A percentile compares a stretch with the other conserved stretches of the same genome.
Evolutionary conservation across 2,329 filamentous ascomycete species (phyloP).

Genomic region (Diaporthe amygdali): DNA sequence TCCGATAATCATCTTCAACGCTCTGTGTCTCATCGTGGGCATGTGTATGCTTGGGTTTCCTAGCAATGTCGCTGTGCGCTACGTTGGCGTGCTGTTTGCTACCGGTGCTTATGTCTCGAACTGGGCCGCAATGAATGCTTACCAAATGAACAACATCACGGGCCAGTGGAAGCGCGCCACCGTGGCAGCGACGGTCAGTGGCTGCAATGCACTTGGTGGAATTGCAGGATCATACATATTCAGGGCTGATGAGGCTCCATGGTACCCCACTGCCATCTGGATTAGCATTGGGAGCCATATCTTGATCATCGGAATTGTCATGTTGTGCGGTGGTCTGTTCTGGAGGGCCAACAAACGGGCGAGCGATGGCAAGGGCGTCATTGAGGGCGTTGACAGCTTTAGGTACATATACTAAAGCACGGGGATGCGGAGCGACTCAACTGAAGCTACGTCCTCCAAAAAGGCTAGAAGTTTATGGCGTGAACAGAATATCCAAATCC

Average conservation of each 20-base stretch:
- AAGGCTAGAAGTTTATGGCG: neutral
- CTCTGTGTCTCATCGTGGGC: slow-evolving; percentile 63
- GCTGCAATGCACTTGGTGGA: slow-evolving; percentile 26
- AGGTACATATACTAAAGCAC: slow-evolving; percentile 21
- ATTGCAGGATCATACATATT: slow-evolving; percentile 27
- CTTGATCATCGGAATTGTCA: slow-evolving; percentile 20
- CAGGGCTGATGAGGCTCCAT: slow-evolving; percentile 12
- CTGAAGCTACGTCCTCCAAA: neutral
- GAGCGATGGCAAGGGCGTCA: slow-evolving; percentile 10
- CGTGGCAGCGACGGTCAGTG: slow-evolving; percentile 23
- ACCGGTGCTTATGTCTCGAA: slow-evolving; percentile 73
- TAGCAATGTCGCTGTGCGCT: slow-evolving; percentile 63
- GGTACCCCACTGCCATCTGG: slow-evolving; percentile 26
- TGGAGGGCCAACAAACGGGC: slow-evolving; percentile 23
- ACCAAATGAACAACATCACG: slow-evolving; percentile 66
- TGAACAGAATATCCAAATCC: too few species aligned
- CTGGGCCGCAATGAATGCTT: slow-evolving; percentile 70
- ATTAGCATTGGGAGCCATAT: slow-evolving; percentile 25
- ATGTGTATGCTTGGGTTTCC: slow-evolving; percentile 71
- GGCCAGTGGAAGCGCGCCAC: slow-evolving; percentile 27
- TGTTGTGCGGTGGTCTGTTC: slow-evolving; percentile 15
- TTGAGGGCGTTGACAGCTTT: slow-evolving; percentile 24
- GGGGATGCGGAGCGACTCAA: neutral
- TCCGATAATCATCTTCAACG: slow-evolving; percentile 70
- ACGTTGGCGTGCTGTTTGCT: slow-evolving; percentile 68